Evolutionary conservation across 345 rosid genomes (phyloP).

Genomic region (Salix brachista): DNA sequence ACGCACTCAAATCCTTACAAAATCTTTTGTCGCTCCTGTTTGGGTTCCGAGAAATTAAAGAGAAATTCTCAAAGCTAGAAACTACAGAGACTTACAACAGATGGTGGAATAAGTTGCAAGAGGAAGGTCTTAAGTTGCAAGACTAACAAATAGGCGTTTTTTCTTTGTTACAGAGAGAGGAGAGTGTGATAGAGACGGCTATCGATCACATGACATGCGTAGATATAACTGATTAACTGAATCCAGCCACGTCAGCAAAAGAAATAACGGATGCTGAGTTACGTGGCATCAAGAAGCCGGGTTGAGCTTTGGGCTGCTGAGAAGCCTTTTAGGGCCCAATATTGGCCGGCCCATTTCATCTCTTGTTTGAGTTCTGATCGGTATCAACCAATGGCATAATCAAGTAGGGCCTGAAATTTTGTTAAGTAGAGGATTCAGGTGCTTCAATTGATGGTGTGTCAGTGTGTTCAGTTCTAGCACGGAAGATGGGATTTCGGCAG

Average conservation of each 20-base stretch:
- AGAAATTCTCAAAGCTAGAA: neutral
- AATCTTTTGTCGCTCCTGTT: neutral
- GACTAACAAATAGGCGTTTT: too few species aligned
- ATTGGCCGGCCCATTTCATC: conserved; percentile 1
- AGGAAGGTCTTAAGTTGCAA: neutral
- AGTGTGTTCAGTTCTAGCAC: too few species aligned
- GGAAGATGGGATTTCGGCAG: too few species aligned
- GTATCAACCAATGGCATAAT: too few species aligned
- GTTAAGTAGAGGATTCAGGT: too few species aligned
- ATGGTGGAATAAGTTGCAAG: too few species aligned
- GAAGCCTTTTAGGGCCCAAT: neutral
- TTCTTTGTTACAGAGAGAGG: neutral
- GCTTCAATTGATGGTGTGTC: too few species aligned
- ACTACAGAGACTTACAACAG: neutral
- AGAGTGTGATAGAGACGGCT: neutral
- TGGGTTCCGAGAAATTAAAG: conserved; percentile 9
- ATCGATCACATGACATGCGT: neutral
- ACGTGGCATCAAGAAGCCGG: neutral
- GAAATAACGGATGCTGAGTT: conserved; percentile 10
- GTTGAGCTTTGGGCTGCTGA: neutral
- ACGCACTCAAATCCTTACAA: neutral
- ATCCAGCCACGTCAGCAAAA: conserved; percentile 15
- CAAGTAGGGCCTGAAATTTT: too few species aligned
- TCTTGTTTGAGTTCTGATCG: too few species aligned
- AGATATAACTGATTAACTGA: neutral